Percentiles rank a stretch among this genome's conserved stretches.
Conservation (phyloP, 345 rosid species). For the Eucalyptus cloeziana region DNA sequence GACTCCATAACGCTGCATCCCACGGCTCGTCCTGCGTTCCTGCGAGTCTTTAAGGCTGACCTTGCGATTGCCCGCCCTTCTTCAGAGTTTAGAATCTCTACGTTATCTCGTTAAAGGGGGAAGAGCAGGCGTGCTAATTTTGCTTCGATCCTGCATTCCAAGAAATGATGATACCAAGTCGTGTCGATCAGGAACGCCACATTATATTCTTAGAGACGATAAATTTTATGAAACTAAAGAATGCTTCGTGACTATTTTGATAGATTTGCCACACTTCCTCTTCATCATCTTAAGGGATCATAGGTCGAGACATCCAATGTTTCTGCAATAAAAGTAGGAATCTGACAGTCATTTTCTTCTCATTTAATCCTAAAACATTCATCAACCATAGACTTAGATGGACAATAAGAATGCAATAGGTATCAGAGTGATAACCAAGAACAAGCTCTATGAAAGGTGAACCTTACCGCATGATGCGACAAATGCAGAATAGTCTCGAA, state of each 20-base stretch:
- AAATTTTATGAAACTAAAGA: not conserved
- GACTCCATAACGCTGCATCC: slow-evolving; percentile 38
- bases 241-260: not conserved
- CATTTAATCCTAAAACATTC: not conserved
- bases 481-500: slow-evolving; percentile 55
- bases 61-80: slow-evolving; percentile 44
- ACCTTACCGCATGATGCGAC: slow-evolving; percentile 64
- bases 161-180: not conserved
- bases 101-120: slow-evolving; percentile 78
- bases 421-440: not conserved
- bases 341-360: slow-evolving; percentile 38
- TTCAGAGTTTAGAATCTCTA: slow-evolving; percentile 60
- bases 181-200: not conserved
- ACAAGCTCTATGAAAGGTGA: not conserved
- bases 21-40: slow-evolving; percentile 28
- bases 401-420: not conserved
- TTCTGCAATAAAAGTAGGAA: not conserved
- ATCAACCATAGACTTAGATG: not conserved
- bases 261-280: not conserved
- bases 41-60: slow-evolving; percentile 12
- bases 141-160: slow-evolving; percentile 48
- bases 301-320: not conserved
- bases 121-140: slow-evolving; percentile 51
- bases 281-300: not conserved
- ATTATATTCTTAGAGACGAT: not conserved